Conservation (phyloP, 257 asterid species). For the Capsicum baccatum region DNA sequence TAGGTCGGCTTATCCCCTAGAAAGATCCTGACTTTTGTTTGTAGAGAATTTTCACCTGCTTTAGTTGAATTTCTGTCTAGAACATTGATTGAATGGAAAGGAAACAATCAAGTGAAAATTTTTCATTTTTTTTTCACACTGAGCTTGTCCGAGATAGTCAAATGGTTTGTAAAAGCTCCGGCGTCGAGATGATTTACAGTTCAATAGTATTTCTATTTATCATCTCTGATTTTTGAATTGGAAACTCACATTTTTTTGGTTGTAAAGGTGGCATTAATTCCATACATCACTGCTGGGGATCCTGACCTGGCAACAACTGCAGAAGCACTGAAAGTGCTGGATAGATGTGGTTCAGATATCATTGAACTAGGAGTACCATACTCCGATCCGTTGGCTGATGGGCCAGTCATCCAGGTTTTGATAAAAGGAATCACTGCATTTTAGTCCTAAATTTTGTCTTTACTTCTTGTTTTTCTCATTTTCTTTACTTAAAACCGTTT, state of each 20-base stretch:
- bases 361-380: slow-evolving; percentile 92
- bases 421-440: neutral
- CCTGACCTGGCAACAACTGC: slow-evolving; percentile 87
- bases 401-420: slow-evolving; percentile 89
- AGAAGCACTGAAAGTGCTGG: slow-evolving; percentile 78
- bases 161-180: neutral
- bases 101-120: neutral
- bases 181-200: neutral
- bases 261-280: slow-evolving; percentile 79
- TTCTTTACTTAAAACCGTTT: slow-evolving; percentile 19
- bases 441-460: neutral
- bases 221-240: slow-evolving; percentile 22
- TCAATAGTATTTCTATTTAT: neutral
- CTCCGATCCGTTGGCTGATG: slow-evolving; percentile 97
- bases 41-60: neutral
- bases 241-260: slow-evolving; percentile 36
- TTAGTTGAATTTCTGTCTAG: neutral
- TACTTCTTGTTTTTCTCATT: neutral
- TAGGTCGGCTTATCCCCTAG: neutral
- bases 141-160: neutral
- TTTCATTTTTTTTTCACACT: neutral
- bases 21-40: neutral
- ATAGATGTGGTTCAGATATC: slow-evolving; percentile 84
- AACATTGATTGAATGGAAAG: neutral
- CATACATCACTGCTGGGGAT: slow-evolving; percentile 92